These are phyloP conservation scores for Fraxinus platypoda DNA, from an alignment of 305 asterid genomes.

Conservation along the genomic window DNA sequence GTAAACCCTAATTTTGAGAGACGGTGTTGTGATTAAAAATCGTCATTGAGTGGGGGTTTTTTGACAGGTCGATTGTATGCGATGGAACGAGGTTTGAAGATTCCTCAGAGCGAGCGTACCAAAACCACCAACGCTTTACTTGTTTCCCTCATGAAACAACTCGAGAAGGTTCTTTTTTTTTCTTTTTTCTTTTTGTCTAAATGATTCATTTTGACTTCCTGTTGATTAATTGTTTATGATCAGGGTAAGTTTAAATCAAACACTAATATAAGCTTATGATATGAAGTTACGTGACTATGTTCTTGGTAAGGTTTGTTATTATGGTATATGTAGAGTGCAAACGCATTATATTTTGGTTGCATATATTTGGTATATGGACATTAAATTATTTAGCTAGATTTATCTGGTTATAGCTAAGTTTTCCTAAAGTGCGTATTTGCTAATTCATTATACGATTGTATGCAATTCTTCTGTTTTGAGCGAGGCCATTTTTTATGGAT, in stretches of 20 bases:
- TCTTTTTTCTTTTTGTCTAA: neutral
- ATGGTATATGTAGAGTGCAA: neutral
- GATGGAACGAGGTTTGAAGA: slow-evolving; percentile 86
- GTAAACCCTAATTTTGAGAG: slow-evolving; percentile 14
- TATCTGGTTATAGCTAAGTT: neutral
- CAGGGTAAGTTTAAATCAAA: neutral
- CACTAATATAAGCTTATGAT: neutral
- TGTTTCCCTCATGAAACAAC: slow-evolving; percentile 76
- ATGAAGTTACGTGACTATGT: neutral
- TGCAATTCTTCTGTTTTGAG: neutral
- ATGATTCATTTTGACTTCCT: neutral
- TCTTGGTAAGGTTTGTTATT: neutral
- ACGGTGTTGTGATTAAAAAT: neutral
- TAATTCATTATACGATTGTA: neutral
- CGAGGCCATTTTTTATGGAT: neutral
- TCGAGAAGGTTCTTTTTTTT: slow-evolving; percentile 63
- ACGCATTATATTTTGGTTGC: neutral
- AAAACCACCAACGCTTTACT: slow-evolving; percentile 72
- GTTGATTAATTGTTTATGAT: neutral
- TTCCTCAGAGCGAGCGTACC: slow-evolving; percentile 77
- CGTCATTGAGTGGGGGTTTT: neutral
- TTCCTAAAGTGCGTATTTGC: neutral
- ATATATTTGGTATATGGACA: neutral
- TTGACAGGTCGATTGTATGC: slow-evolving; percentile 83
- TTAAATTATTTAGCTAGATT: neutral